Conservation (phyloP, 2,329 filamentous ascomycete genomes). For the Trichoderma sp. region DNA sequence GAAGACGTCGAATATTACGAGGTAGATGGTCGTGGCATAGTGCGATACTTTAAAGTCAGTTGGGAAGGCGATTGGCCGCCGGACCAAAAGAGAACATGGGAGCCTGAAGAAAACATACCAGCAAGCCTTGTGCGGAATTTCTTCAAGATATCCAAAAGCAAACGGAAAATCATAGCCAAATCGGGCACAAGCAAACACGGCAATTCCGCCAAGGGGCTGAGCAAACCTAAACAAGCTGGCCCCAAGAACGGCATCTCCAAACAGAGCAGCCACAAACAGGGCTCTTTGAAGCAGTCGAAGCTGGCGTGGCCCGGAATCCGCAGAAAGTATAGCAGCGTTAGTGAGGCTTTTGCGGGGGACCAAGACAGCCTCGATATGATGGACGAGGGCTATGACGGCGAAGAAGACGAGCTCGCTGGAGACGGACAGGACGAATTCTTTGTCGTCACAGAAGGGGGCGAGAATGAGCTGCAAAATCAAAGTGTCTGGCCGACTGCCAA, state of each 20-base stretch:
- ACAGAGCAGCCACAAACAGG: neutral
- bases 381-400: neutral
- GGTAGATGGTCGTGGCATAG: slow-evolving; percentile 33
- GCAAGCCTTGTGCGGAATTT: slow-evolving; percentile 41
- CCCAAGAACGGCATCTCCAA: neutral
- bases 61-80: slow-evolving; percentile 58
- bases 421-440: slow-evolving; percentile 28
- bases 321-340: slow-evolving; percentile 30
- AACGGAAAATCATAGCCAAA: slow-evolving; percentile 20
- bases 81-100: slow-evolving; percentile 57
- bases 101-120: slow-evolving; percentile 52
- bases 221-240: neutral
- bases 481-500: neutral
- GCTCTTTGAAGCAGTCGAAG: slow-evolving; percentile 23
- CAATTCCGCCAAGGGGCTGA: neutral
- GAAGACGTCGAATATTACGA: slow-evolving; percentile 41
- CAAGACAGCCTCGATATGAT: slow-evolving; percentile 14
- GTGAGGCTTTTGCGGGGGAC: slow-evolving; percentile 30
- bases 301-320: slow-evolving; percentile 24
- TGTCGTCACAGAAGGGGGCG: slow-evolving; percentile 29
- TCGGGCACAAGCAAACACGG: slow-evolving; percentile 5
- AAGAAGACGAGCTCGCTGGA: slow-evolving; percentile 1
- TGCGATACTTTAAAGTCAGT: slow-evolving; percentile 50
- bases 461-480: neutral
- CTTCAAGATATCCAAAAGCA: slow-evolving; percentile 30